A percentile compares a stretch with the other conserved stretches of the same genome.
Evolutionary conservation across 2,329 filamentous ascomycete genomes (phyloP).

Genomic region (Aspergillus sergii): DNA sequence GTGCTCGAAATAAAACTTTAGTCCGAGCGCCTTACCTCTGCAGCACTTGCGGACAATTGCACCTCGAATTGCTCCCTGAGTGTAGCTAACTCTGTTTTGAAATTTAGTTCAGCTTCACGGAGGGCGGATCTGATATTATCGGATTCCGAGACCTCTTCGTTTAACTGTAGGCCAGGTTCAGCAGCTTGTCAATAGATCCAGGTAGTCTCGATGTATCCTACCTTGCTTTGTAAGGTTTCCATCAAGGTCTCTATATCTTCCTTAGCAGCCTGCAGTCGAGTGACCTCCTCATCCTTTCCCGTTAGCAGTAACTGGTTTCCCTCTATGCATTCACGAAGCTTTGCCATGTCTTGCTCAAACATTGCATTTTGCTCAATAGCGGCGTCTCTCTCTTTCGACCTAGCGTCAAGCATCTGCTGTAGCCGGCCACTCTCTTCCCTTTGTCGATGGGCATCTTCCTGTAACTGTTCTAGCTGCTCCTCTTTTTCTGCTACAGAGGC

Average conservation of each 20-base stretch:
- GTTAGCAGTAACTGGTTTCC: constrained; percentile 18
- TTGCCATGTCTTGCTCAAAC: constrained; percentile 30
- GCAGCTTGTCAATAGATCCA: neutral
- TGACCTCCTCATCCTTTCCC: constrained; percentile 31
- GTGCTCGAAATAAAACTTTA: neutral
- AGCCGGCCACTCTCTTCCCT: constrained; percentile 25
- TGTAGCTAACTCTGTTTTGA: constrained; percentile 21
- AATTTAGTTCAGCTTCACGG: constrained; percentile 24
- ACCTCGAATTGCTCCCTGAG: constrained; percentile 25
- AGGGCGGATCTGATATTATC: constrained; percentile 25
- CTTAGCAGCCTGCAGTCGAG: constrained; percentile 24
- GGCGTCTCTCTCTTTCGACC: constrained; percentile 28
- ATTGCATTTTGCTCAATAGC: constrained; percentile 22
- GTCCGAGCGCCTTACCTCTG: constrained; percentile 25
- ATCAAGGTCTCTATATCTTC: constrained; percentile 19
- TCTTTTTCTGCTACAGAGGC: constrained; percentile 48
- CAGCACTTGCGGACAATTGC: constrained; percentile 20
- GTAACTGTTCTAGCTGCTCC: constrained; percentile 47
- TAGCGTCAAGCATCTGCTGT: constrained; percentile 22
- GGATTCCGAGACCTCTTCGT: constrained; percentile 25
- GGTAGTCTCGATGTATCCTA: constrained; percentile 19
- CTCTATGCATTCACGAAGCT: constrained; percentile 26
- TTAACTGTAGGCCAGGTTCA: constrained; percentile 23
- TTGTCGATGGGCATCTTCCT: constrained; percentile 36
- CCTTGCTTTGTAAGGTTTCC: constrained; percentile 25